Conservation (phyloP, 2,329 filamentous ascomycete genomes). For the Aspergillus pseudoglaucus region DNA sequence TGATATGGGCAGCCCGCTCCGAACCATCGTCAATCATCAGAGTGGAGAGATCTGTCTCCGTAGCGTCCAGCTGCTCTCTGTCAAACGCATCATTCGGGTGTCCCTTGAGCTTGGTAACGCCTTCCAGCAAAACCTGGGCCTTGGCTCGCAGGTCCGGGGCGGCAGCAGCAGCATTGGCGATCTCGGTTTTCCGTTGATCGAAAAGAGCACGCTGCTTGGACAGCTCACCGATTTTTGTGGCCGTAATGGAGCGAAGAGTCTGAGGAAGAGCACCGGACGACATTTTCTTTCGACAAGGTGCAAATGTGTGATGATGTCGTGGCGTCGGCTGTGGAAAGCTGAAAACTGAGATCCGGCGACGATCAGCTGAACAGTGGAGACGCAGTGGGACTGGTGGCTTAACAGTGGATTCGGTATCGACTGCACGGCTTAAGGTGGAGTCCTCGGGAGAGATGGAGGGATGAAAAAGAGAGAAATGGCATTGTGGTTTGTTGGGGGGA, state of each 20-base stretch:
- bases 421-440: no score
- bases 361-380: no score
- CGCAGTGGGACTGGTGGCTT: no score
- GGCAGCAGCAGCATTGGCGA: constrained; percentile 30
- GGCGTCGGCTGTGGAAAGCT: no score
- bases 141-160: constrained; percentile 24
- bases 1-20: constrained; percentile 28
- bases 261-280: constrained; percentile 38
- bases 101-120: constrained; percentile 32
- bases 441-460: no score
- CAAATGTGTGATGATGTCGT: constrained; percentile 18
- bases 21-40: constrained; percentile 11
- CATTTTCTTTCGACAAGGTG: constrained; percentile 8
- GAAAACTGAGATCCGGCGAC: no score
- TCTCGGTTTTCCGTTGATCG: constrained; percentile 39
- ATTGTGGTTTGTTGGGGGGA: no score
- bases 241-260: constrained; percentile 50
- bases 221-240: constrained; percentile 53
- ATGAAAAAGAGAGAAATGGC: no score
- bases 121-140: constrained; percentile 31
- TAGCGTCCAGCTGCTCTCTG: constrained; percentile 25
- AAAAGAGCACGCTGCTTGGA: constrained; percentile 47
- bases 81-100: constrained; percentile 30
- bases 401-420: no score
- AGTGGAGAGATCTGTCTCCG: constrained; percentile 2